Evolutionary conservation across 202 grass and related monocot genomes (phyloP), one percentile per base, ranked within the genome.

Genomic region (Zoysia matrella): DNA sequence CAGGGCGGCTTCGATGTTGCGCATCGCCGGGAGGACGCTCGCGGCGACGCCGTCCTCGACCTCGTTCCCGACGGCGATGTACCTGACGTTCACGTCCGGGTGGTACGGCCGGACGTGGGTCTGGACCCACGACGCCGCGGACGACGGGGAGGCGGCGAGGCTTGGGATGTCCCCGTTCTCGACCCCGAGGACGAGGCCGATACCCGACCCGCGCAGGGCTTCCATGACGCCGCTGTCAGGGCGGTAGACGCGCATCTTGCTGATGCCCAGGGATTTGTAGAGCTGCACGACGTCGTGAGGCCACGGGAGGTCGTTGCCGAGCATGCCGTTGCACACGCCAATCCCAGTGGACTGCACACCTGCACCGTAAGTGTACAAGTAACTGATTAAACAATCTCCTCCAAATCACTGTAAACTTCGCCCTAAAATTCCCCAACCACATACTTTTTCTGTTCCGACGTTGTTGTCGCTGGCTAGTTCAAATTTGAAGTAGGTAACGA

Each of bases 61-160:
- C 88, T 95, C 93, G 36, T 92, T 95, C 58, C 93, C 93, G 39
- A 89, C 93, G 60, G 52, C 51, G 71, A 93, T 74, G 85, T 92
- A 94, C 74, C 68, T 85, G 87, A 94, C 78, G 54, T 39, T 70
- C 0, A 89, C 79, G 2, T 47, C 73, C 0, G 66, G 51, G 81
- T 88, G 22, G 87, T 76, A 77, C 58, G 89, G 60, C 4, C 6
- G 11, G 2, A 94, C 71, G 67, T 94, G 86, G 57, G 7, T 63
- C 11, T 60, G 58, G 10, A 97, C 89, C 91, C 91, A 97, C 0
- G 56, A 12, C 2, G 8, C 53, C 0, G 91, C 87, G 52, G 18
- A 45, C 7, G 84, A 39, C 18, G 45, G 0, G 52, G 78, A 82
- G 0, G 53, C 18, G 3, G 91, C 87, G 14, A 97, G 75, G 0